phyloP scores from a whole-genome alignment of 208 protist species.

The Trypanosoma cruzi region DNA sequence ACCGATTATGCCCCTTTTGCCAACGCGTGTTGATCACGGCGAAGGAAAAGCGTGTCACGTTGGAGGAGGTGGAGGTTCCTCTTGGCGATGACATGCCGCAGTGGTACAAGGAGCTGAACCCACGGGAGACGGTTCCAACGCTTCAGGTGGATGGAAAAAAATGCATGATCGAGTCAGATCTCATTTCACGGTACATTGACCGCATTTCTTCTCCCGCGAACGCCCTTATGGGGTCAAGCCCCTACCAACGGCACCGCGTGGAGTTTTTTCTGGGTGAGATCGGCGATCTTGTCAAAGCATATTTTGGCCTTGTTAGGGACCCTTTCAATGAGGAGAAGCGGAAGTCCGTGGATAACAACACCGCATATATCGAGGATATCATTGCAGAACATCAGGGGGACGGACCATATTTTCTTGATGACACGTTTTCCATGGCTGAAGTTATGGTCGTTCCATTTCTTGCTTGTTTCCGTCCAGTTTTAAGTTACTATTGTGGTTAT shows the following conservation, averaged over 20 bases:
- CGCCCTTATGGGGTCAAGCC: slow-evolving; percentile 43
- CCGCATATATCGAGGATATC: slow-evolving; percentile 64
- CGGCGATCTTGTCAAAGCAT: slow-evolving; percentile 49
- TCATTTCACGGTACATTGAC: slow-evolving; percentile 78
- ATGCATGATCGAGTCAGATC: slow-evolving; percentile 65
- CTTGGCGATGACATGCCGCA: slow-evolving; percentile 56
- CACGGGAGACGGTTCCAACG: slow-evolving; percentile 67
- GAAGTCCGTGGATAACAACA: slow-evolving; percentile 49
- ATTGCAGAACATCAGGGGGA: slow-evolving; percentile 47
- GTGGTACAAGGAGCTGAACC: slow-evolving; percentile 84
- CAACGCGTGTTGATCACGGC: slow-evolving; percentile 65
- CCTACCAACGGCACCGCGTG: slow-evolving; percentile 60
- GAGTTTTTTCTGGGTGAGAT: slow-evolving; percentile 77
- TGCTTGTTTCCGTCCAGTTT: slow-evolving; percentile 42
- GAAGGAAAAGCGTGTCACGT: slow-evolving; percentile 49
- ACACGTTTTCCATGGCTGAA: slow-evolving; percentile 78
- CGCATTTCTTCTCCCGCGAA: slow-evolving; percentile 29
- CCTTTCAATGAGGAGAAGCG: slow-evolving; percentile 63
- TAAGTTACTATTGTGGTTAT: slow-evolving; percentile 69
- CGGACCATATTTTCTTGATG: slow-evolving; percentile 69
- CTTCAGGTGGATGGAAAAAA: slow-evolving; percentile 58
- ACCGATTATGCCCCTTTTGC: slow-evolving; percentile 60
- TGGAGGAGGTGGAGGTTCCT: slow-evolving; percentile 53
- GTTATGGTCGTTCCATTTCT: slow-evolving; percentile 76
- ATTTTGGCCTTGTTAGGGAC: slow-evolving; percentile 50